phyloP scores from a whole-genome alignment of 2,329 filamentous ascomycete species.

The Colletotrichum melonis region DNA sequence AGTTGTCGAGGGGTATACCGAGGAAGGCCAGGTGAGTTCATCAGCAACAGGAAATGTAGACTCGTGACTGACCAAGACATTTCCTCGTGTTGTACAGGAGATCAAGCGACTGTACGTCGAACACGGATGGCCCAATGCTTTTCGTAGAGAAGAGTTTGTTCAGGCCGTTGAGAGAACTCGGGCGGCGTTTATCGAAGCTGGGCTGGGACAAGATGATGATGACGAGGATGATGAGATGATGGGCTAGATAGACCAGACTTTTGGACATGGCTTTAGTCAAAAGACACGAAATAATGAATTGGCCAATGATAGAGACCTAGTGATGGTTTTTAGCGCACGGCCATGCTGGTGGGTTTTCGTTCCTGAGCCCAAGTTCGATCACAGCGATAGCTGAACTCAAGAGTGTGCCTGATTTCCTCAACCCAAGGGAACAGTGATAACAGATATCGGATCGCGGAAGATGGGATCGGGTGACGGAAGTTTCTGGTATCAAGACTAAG shows the following conservation, averaged over 20 bases:
- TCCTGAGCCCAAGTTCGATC: not conserved
- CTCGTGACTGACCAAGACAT: not conserved
- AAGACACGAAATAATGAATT: not conserved
- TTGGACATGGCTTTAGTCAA: not conserved
- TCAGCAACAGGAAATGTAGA: too few relatives aligned
- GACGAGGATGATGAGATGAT: constrained; percentile 27
- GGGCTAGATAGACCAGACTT: not conserved
- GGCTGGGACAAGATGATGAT: constrained; percentile 23
- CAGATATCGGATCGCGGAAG: constrained; percentile 28
- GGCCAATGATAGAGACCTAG: constrained; percentile 4
- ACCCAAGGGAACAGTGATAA: constrained; percentile 1
- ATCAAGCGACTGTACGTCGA: constrained; percentile 20
- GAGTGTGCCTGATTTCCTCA: not conserved
- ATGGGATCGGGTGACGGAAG: constrained; percentile 8
- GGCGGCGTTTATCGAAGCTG: constrained; percentile 20
- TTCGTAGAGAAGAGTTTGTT: constrained; percentile 30
- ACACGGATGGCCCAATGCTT: constrained; percentile 25
- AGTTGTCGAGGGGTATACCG: constrained; percentile 26
- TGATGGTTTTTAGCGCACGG: not conserved
- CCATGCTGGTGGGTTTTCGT: not conserved
- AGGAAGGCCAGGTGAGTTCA: constrained; percentile 29
- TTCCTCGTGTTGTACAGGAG: not conserved
- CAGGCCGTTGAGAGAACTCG: constrained; percentile 26
- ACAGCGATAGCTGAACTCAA: not conserved
- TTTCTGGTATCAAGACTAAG: not conserved